phyloP scores from a whole-genome alignment of 1,284 basidiomycete genomes.

The Tylopilus sp. region DNA sequence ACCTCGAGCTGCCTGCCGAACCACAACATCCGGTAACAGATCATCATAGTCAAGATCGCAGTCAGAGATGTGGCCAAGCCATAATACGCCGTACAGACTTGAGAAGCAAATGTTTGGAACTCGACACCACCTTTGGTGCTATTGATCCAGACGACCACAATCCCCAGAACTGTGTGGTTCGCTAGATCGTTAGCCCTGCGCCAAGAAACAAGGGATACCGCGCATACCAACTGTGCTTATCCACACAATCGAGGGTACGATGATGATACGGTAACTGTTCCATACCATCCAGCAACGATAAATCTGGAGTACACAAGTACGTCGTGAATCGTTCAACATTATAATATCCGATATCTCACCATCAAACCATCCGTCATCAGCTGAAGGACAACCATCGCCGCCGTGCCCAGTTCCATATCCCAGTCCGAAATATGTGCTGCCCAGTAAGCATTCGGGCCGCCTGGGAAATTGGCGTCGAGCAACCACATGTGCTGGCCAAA shows the following conservation, averaged over 20 bases:
- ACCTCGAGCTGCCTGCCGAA: slow-evolving; percentile 6
- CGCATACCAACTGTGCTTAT: slow-evolving; percentile 14
- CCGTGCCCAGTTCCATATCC: slow-evolving; percentile 12
- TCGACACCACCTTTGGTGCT: slow-evolving; percentile 9
- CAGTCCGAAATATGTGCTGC: slow-evolving; percentile 2
- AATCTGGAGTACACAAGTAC: slow-evolving; percentile 6
- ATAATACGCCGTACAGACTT: slow-evolving; percentile 16
- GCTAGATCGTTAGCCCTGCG: neutral
- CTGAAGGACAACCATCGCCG: slow-evolving; percentile 18
- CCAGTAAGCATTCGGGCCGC: slow-evolving; percentile 4
- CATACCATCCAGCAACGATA: slow-evolving; percentile 12
- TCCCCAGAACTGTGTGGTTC: slow-evolving; percentile 10
- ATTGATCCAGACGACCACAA: neutral
- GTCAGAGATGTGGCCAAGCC: slow-evolving; percentile 12
- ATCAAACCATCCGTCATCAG: slow-evolving; percentile 29
- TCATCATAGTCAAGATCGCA: slow-evolving; percentile 12
- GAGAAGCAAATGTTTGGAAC: slow-evolving; percentile 1
- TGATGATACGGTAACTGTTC: slow-evolving; percentile 9
- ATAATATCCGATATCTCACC: slow-evolving; percentile 15
- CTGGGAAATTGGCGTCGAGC: slow-evolving; percentile 3
- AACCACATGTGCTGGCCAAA: slow-evolving; percentile 28
- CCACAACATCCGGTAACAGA: slow-evolving; percentile 20
- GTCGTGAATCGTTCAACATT: too few species aligned
- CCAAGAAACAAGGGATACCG: too few species aligned
- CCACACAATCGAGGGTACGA: slow-evolving; percentile 20